Base-by-base conservation (phyloP, 768 basidiomycete genomes). In the Russula earlei region DNA sequence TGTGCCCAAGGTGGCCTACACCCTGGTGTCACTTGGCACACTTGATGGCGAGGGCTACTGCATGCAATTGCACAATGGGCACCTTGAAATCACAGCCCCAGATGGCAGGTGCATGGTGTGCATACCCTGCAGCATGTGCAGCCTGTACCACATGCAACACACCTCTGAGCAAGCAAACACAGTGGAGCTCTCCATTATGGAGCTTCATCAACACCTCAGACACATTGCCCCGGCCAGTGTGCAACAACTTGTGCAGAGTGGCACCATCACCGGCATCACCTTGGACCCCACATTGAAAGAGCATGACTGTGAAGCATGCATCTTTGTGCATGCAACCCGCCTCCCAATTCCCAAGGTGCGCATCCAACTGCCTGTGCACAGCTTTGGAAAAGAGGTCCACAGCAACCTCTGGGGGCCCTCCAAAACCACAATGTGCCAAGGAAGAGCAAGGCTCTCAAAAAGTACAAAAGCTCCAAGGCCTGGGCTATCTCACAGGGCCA, bases 121-220 rank as follows among this genome's bases (percentile, higher is more conserved):
- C 36, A 29, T 29, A n/a, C 4, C n/a, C 1, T 9, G 12, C 46
- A 14, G 4, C 20, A 1, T 12, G 34, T 12, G 31, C 4, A 29
- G n/a, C 17, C 25, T 38, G 12, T 41, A 19, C 47, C 47, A 9
- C 17, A 17, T 4, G 44, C 5, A 5, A 5, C 43, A 27, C 5
- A 5, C 10, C 1, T 7, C 6, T 1, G 50, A 19, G 4, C 29
- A 9, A 1, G 38, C 7, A 0, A 5, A 45, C 5, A 19, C 45
- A 0, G 37, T 19, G 6, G 3, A 9, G 72, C 10, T 54, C 14
- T 12, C 20, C 0, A 17, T 45, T 1, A 43, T 44, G 47, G 47
- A 42, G 43, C 52, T 72, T 4, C 74, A 77, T 44, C 58, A 63
- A 0, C 50, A 61, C 2, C 61, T 75, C 36, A 72, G 70, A 0